Base-by-base conservation (phyloP, 208 protist genomes). In the Zelonia costaricensis region DNA sequence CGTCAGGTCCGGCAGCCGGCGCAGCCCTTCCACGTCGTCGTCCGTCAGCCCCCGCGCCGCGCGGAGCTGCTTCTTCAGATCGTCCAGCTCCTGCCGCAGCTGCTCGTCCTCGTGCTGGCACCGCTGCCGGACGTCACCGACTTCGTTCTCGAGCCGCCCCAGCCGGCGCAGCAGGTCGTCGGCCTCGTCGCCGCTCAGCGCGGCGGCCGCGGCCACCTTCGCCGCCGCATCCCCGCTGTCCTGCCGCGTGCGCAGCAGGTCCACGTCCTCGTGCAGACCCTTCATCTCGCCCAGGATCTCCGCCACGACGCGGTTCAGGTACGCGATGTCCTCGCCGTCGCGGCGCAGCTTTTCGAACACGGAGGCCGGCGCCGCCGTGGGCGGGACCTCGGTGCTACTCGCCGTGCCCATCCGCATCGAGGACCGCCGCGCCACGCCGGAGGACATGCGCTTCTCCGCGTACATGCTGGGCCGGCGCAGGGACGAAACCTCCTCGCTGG, bases 261-360 rank as follows among this genome's bases (percentile, higher is more conserved):
- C 83, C 2, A 95, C 69, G 47, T 92, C 84, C 4, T 69, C 71
- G 57, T 95, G 85, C 28, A 95, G 66, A 8, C 28, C 72, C 76
- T 86, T 86, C 83, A 95, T 91, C 67, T 92, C 81, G 2, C 62
- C 82, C 30, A 95, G 63, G 33, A 92, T 95, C 68, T 95, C 88
- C n/a, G 88, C 88, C 53, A 95, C 88, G n/a, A 95, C 82, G 44
- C 88, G 88, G 75, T 95, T 95, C 51, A 95, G 71, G 62, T 92
- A 80, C 8, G 75, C 82, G 62, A 95, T 95, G 60, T 91, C 85
- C 1, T 81, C 74, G 15, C 76, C 77, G 62, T 95, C 88, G 30
- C 78, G 61, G 18, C 56, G 57, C 15, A 95, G 59, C 30, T 80
- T 83, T 22, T 91, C 82, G 33, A 75, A 82, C 8, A 71, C 64